Conservation (phyloP, 148 eudicot genomes). For the Tetragonia tetragonoides region DNA sequence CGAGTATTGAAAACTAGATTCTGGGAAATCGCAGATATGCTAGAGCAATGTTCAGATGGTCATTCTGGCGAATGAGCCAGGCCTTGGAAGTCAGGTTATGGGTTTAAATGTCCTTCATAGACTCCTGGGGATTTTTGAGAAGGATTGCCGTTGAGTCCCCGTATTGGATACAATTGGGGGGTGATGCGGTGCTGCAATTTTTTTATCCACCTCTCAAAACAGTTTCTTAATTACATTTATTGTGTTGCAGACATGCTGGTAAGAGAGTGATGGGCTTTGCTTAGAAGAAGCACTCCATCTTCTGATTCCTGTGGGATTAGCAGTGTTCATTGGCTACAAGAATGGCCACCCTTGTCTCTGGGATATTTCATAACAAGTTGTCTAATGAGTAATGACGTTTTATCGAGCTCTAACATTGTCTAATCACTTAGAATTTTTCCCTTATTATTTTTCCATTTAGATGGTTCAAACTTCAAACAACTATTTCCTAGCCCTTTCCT, state of each 20-base stretch:
- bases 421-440: background rate
- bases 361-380: constrained; percentile 19
- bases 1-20: constrained; percentile 57
- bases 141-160: constrained; percentile 37
- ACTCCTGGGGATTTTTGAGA: constrained; percentile 36
- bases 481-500: background rate
- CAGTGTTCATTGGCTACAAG: constrained; percentile 46
- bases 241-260: constrained; percentile 81
- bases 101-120: constrained; percentile 46
- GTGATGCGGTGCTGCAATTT: constrained; percentile 39
- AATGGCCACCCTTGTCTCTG: constrained; percentile 38
- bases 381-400: constrained; percentile 21
- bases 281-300: constrained; percentile 56
- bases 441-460: background rate
- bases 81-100: constrained; percentile 56
- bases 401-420: constrained; percentile 25
- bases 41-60: constrained; percentile 59
- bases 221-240: constrained; percentile 52
- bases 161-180: constrained; percentile 34
- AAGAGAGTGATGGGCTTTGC: constrained; percentile 62
- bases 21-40: constrained; percentile 72
- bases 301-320: constrained; percentile 54
- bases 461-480: constrained; percentile 1
- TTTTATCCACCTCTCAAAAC: constrained; percentile 36
- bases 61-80: constrained; percentile 60